Base-by-base conservation (phyloP, 176 grass and related monocot species). In the Neostapfia colusana region DNA sequence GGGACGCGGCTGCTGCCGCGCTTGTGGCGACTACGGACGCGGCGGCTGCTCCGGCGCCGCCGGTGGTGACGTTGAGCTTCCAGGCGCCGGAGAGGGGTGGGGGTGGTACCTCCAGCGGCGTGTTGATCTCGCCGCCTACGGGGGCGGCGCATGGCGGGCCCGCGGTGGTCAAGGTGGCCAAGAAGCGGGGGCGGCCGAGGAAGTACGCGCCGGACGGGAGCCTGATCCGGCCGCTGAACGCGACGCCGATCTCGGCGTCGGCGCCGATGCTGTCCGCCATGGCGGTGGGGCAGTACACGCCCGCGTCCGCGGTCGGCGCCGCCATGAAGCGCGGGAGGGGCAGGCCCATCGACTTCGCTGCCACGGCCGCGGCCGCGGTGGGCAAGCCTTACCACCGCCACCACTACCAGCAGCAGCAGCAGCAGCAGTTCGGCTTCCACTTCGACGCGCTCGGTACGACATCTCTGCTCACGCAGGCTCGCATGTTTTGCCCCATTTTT, bases 161-260 rank as follows among this genome's bases (percentile, higher is more conserved):
- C 41, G 17, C 48, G n/a, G 5, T 61, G 66, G 62, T 81, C 60
- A 79, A 78, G 75, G 74, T 87, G 91, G 89, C 70, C 70, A 98
- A 98, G 87, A 99, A 95, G 87, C 72, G 95, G 59, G 91, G 95
- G 64, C 80, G 95, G 61, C 95, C 95, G 59, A 88, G 95, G 77
- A 99, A 99, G 79, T 99, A 99, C 82, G 89, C 84, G 15, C 87
- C 91, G 34, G 95, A 95, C 75, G 95, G 95, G 67, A 95, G 87
- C 76, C 83, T 95, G 85, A 87, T 90, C 81, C 78, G 80, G 60
- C 95, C 95, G 50, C 80, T 99, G 62, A 92, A 99, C 87, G 83
- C 91, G 68, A 90, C 73, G 79, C 95, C 95, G 27, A 93, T 98
- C 79, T 98, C 95, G 11, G 84, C 91, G 17, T 98, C 95, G 26